phyloP scores from a whole-genome alignment of 768 basidiomycete species.

The Leccinellum luteum region DNA sequence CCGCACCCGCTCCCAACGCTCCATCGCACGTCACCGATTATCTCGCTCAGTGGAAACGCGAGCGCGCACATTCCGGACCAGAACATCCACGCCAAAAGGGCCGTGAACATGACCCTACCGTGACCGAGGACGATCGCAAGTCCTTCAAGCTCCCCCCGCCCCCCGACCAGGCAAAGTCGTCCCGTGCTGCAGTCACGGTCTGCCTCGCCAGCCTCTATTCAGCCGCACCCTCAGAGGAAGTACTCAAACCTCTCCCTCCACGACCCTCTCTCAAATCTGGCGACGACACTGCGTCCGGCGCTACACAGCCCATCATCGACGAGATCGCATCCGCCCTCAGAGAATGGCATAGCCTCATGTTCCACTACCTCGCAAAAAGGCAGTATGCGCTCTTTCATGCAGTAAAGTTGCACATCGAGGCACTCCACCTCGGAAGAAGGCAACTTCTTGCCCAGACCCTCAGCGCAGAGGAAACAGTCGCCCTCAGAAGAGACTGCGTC shows the following conservation, averaged over 20 bases:
- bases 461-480: conserved; percentile 80
- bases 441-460: conserved; percentile 88
- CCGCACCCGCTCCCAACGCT: conserved; percentile 28
- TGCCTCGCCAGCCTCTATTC: conserved; percentile 78
- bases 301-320: conserved; percentile 86
- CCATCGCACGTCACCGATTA: conserved; percentile 45
- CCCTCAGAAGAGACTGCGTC: conserved; percentile 84
- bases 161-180: conserved; percentile 71
- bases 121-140: conserved; percentile 55
- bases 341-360: conserved; percentile 94
- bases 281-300: conserved; percentile 87
- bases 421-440: conserved; percentile 85
- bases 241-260: conserved; percentile 75
- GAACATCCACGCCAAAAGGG: conserved; percentile 41
- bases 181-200: conserved; percentile 68
- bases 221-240: conserved; percentile 62
- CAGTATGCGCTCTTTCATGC: conserved; percentile 88
- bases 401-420: conserved; percentile 87
- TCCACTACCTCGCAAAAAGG: conserved; percentile 83
- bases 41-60: conserved; percentile 43
- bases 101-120: conserved; percentile 66
- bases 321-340: conserved; percentile 95
- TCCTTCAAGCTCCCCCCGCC: conserved; percentile 73
- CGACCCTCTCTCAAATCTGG: conserved; percentile 93
- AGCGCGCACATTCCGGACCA: conserved; percentile 27